These are phyloP conservation scores for Gymnopilus junonius DNA, from an alignment of 768 basidiomycete species.

Conservation along the genomic window DNA sequence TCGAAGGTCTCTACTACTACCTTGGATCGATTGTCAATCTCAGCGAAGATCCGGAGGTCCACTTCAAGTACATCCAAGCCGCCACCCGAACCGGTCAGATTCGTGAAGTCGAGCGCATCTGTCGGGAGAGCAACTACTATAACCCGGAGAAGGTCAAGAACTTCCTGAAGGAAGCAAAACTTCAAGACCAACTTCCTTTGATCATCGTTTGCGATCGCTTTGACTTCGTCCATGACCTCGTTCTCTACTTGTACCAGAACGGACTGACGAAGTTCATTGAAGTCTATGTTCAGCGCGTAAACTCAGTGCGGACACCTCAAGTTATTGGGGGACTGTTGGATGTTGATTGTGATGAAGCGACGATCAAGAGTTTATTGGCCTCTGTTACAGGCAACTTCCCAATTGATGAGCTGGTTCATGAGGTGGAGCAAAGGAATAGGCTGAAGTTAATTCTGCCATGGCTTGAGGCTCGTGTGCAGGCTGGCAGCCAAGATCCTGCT, in stretches of 20 bases:
- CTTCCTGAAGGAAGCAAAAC: constrained; percentile 98
- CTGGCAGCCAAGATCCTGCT: constrained; percentile 92
- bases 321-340: constrained; percentile 96
- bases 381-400: constrained; percentile 98
- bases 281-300: constrained; percentile 99
- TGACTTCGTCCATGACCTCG: constrained; percentile 99
- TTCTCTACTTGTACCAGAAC: constrained; percentile 98
- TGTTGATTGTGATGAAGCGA: constrained; percentile 96
- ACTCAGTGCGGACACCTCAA: constrained; percentile 95
- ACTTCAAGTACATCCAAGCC: constrained; percentile 99
- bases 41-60: constrained; percentile 93
- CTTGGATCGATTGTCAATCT: constrained; percentile 98
- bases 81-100: constrained; percentile 98
- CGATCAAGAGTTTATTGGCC: constrained; percentile 92
- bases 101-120: constrained; percentile 98
- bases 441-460: constrained; percentile 97
- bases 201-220: constrained; percentile 99
- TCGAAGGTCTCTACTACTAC: constrained; percentile 98
- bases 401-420: constrained; percentile 95
- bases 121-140: constrained; percentile 95
- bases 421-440: constrained; percentile 95
- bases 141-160: constrained; percentile 99
- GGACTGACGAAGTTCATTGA: constrained; percentile 97
- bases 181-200: constrained; percentile 94
- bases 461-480: constrained; percentile 92